Evolutionary conservation across 805 yeast genomes (phyloP).

Genomic region (Pichia paraexigua): DNA sequence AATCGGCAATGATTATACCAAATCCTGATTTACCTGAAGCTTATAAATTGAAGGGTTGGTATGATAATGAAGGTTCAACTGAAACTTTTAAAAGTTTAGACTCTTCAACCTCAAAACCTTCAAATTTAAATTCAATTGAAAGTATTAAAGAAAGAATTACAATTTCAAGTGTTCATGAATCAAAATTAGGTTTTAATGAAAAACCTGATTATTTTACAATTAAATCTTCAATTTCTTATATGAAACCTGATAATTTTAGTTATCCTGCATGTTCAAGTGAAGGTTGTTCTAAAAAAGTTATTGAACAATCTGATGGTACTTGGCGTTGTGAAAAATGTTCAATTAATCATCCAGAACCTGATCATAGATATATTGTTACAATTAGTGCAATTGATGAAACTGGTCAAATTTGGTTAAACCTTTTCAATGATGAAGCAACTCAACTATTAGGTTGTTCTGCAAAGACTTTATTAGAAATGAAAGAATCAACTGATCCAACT

Average conservation of each 20-base stretch:
- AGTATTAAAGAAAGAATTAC: constrained; percentile 53
- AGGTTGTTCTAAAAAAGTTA: constrained; percentile 77
- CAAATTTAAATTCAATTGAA: constrained; percentile 30
- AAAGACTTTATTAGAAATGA: constrained; percentile 44
- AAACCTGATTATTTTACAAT: constrained; percentile 71
- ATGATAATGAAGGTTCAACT: constrained; percentile 65
- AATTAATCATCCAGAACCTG: constrained; percentile 56
- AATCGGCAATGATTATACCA: constrained; percentile 63
- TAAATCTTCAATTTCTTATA: constrained; percentile 65
- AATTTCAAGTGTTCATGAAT: constrained; percentile 55
- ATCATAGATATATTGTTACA: constrained; percentile 74
- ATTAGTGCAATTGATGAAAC: constrained; percentile 70
- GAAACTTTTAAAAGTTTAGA: constrained; percentile 57
- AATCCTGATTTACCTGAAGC: constrained; percentile 91
- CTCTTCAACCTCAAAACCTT: constrained; percentile 27
- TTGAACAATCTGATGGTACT: constrained; percentile 60
- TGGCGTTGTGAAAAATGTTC: constrained; percentile 97
- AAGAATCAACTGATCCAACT: constrained; percentile 41
- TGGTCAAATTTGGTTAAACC: constrained; percentile 78
- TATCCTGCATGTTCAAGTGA: constrained; percentile 84
- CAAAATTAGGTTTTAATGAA: constrained; percentile 65
- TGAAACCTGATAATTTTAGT: constrained; percentile 68
- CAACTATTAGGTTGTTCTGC: constrained; percentile 58
- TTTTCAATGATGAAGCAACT: constrained; percentile 80
- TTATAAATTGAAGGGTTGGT: constrained; percentile 89